Evolutionary conservation across 2,329 filamentous ascomycete genomes (phyloP).

Genomic region (Diaporthe sp.): DNA sequence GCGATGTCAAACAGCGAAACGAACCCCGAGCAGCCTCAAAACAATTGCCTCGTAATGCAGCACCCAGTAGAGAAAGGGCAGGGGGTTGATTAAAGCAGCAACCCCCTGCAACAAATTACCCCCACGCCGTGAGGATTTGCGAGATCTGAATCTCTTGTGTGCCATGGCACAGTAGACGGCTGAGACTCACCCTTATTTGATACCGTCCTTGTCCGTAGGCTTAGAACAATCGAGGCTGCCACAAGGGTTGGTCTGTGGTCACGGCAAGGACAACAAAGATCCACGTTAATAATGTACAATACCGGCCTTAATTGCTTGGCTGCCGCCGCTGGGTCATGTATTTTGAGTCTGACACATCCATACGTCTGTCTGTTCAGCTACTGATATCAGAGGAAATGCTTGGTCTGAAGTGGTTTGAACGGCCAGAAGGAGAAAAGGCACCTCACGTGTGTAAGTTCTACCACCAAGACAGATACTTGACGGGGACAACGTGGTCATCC

Average conservation of each 20-base stretch:
- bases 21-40: conserved; percentile 22
- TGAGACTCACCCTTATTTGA: background rate
- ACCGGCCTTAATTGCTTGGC: background rate
- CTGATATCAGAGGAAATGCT: background rate
- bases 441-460: background rate
- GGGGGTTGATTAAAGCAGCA: background rate
- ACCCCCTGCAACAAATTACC: background rate
- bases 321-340: no score
- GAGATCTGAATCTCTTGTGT: conserved; percentile 28
- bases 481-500: background rate
- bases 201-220: background rate
- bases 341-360: background rate
- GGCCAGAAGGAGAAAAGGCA: background rate
- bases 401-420: no score
- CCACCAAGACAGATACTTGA: background rate
- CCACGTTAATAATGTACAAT: background rate
- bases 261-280: background rate
- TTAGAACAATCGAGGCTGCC: background rate
- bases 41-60: background rate
- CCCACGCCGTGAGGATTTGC: conserved; percentile 17
- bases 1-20: background rate
- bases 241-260: background rate
- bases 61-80: background rate
- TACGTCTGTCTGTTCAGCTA: background rate
- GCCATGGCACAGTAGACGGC: background rate